Base-by-base conservation (phyloP, 2,329 filamentous ascomycete genomes). In the Monosporascus sp. region DNA sequence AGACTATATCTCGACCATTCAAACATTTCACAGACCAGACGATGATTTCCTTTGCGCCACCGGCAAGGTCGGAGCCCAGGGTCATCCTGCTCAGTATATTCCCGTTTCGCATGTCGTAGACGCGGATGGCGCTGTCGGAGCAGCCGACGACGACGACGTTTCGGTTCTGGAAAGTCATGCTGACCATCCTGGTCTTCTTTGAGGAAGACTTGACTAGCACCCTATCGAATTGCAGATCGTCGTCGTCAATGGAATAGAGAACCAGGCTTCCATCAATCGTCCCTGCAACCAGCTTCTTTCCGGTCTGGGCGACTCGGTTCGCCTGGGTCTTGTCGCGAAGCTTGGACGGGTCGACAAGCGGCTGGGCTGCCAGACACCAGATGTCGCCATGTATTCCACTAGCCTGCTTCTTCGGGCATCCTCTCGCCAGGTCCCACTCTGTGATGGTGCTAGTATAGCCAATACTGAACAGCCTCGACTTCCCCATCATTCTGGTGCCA, bases 361-460 rank as follows among this genome's bases (percentile, higher is more conserved):
- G 94, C 72, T 97, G 93, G 16, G 87, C 89, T 54, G 89, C 90
- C 64, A 99, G 82, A 72, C 93, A 97, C 94, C 94, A 99, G 57
- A 97, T 93, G 66, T 97, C 92, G 60, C 91, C 92, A 70, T 96
- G 91, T 70, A 95, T 95, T 46, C 93, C 94, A 64, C 89, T 91
- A 19, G 90, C 91, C 70, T 95, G 88, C 55, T 88, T 84, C 72
- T 87, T 82, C 11, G 91, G 89, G 52, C 83, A 79, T 16, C 89
- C 91, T 58, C 85, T 88, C 60, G 85, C 84, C 24, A 99, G 77
- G 73, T 97, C 88, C 94, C 94, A 99, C 72, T 99, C 94, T 0
- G 92, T 97, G 47, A 99, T 85, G 24, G 87, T 88, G 50, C 88
- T 90, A 20, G 92, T 96, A 69, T 94, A 96, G 53, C 93, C 93